phyloP scores from a whole-genome alignment of 352 stramenopile species.

The Stephanocyclus meneghinianus region DNA sequence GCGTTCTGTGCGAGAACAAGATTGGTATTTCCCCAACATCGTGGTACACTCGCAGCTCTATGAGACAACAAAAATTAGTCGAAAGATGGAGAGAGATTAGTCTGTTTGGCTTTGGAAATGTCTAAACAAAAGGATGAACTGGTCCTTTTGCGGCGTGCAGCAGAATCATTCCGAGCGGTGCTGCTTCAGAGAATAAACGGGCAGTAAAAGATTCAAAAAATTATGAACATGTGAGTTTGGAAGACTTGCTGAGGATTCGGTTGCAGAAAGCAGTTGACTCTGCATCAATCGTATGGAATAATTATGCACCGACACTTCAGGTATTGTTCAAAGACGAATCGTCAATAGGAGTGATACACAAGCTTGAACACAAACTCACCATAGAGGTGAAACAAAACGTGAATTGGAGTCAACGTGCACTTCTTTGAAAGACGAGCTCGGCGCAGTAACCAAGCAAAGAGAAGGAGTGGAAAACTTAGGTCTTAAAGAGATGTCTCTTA shows the following conservation, averaged over 20 bases:
- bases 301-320: slow-evolving; percentile 15
- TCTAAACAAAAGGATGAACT: slow-evolving; percentile 50
- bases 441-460: slow-evolving; percentile 19
- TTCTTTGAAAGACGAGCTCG: slow-evolving; percentile 34
- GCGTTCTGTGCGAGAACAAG: neutral
- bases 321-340: slow-evolving; percentile 34
- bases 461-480: slow-evolving; percentile 35
- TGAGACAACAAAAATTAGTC: slow-evolving; percentile 31
- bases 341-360: slow-evolving; percentile 38
- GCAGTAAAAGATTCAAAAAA: slow-evolving; percentile 39
- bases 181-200: slow-evolving; percentile 48
- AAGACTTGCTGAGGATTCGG: slow-evolving; percentile 43
- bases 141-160: slow-evolving; percentile 13
- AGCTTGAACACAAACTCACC: slow-evolving; percentile 39
- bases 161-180: slow-evolving; percentile 24
- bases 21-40: neutral
- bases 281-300: neutral
- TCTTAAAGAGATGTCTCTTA: slow-evolving; percentile 82
- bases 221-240: slow-evolving; percentile 39
- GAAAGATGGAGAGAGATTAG: slow-evolving; percentile 47
- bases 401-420: slow-evolving; percentile 35
- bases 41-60: slow-evolving; percentile 23
- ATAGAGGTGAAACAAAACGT: slow-evolving; percentile 33
- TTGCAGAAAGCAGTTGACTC: slow-evolving; percentile 38
- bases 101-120: slow-evolving; percentile 41